Evolutionary conservation across 1,139 yeast genomes (phyloP), one percentile per base, ranked within the genome.

Genomic region (Nakaseomyces glabratus): DNA sequence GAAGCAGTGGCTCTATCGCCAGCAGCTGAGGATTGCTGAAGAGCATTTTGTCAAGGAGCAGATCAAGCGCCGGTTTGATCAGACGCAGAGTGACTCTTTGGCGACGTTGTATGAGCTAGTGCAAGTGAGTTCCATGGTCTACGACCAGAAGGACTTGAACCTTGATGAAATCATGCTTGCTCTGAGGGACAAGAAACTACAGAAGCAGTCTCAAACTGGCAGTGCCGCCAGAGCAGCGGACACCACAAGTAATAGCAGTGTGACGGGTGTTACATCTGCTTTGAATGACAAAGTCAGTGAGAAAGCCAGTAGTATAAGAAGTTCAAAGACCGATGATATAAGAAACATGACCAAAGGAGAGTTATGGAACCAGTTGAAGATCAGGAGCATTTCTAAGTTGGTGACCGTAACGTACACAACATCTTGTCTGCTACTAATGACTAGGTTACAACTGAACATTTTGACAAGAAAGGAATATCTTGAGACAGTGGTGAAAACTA

Each of bases 21-120:
- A 55, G 39, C 52, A 51, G 34, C 28, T 77, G 45, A 67, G 78
- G 32, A 61, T 85, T 39, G 69, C 73, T 39, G 82, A 82, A 48
- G 93, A 85, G 59, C 71, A 80, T 38, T 73, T 79, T 40, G 79
- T 86, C 35, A 75, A 79, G 48, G 95, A 84, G 51, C 93, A 82
- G 49, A 79, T 80, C 37, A 69, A 67, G 45, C 60, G 76, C 46
- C 63, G 95, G 42, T 90, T 86, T 52, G 76, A 81, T 36, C 96
- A 86, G 62, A 90, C 95, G 14, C 97, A 88, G 53, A 80, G 79
- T 49, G 97, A 90, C 60, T 84, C 95, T 34, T 70, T 82, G 37
- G 77, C 76, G 60, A 88, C 97, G 1, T 74, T 88, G 39, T 67
- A 82, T 55, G 90, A 94, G 7, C 68, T 90, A 45, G 64, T 85